Base-by-base conservation (phyloP, 2,329 filamentous ascomycete species). In the Neodidymelliopsis sp. region DNA sequence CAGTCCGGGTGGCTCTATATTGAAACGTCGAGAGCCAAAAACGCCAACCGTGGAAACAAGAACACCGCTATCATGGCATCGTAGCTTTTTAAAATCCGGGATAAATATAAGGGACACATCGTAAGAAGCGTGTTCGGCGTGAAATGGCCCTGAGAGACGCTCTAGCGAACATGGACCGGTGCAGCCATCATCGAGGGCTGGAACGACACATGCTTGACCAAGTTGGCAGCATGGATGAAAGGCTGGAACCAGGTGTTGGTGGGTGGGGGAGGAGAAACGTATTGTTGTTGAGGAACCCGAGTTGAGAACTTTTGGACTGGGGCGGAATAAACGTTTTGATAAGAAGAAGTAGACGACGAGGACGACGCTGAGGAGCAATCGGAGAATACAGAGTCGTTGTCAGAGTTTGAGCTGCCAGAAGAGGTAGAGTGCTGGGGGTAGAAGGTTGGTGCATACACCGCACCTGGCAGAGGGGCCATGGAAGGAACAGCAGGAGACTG, bases 181-280 rank as follows among this genome's bases (percentile, higher is more conserved):
- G 59, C 55, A 42, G 64, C 55, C 65, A 72, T 66, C 60, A 70
- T 71, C 1, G 67, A 65, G 12, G 67, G 66, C 65, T 74, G 70
- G 62, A 73, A 74, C 15, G 69, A 74, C 30, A 73, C 67, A 62
- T 74, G 71, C 54, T 74, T 74, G 55, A 74, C 71, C 22, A 73
- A 44, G 49, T 72, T 73, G 56, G 68, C 70, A 6, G 71, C 71
- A 56, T 74, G 70, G 53, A 74, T 67, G 50, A 73, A 74, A 10
- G 71, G 69, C 35, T 72, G 70, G 55, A 72, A 71, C 71, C 71
- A 74, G n/a, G 65, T 66, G 41, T 69, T 71, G 49, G 67, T 41
- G 3, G 62, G 58, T 16, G 65, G 53, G 9, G 60, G 63, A 34
- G 64, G 65, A 34, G 69, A 67, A 68, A 74, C 69, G 67, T 74